Evolutionary conservation across 352 stramenopile genomes (phyloP).

Genomic region (Phytophthora kernoviae): DNA sequence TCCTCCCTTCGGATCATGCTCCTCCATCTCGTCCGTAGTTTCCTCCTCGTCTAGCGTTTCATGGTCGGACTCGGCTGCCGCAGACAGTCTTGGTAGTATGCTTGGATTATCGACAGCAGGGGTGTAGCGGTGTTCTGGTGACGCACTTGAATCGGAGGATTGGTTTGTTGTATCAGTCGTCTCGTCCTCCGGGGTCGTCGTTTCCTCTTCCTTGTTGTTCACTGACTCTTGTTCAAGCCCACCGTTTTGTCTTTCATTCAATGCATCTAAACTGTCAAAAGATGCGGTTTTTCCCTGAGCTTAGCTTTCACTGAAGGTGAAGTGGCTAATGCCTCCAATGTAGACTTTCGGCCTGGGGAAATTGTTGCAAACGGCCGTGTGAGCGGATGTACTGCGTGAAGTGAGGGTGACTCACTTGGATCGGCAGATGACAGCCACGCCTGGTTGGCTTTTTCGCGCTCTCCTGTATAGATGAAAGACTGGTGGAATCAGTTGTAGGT

Average conservation of each 20-base stretch:
- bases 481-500: not conserved
- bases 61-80: conserved; percentile 9
- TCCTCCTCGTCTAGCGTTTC: conserved; percentile 21
- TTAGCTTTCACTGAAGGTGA: conserved; percentile 21
- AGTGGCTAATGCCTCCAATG: conserved; percentile 30
- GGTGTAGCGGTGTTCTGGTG: conserved; percentile 21
- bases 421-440: conserved; percentile 24
- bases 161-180: conserved; percentile 1
- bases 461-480: conserved; percentile 5
- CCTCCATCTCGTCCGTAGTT: conserved; percentile 13
- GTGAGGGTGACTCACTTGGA: conserved; percentile 16
- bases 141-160: conserved; percentile 2
- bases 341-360: conserved; percentile 29
- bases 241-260: conserved; percentile 7
- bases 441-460: conserved; percentile 23
- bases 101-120: conserved; percentile 1
- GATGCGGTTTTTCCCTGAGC: conserved; percentile 4
- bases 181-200: not conserved
- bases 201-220: conserved; percentile 1
- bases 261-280: conserved; percentile 20
- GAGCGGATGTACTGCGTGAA: conserved; percentile 26
- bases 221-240: conserved; percentile 2
- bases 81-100: not conserved
- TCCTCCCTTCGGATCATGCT: conserved; percentile 12
- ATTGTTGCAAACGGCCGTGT: conserved; percentile 27